Evolutionary conservation across 2,329 filamentous ascomycete species (phyloP).

Genomic region (Ophiostoma piceae): DNA sequence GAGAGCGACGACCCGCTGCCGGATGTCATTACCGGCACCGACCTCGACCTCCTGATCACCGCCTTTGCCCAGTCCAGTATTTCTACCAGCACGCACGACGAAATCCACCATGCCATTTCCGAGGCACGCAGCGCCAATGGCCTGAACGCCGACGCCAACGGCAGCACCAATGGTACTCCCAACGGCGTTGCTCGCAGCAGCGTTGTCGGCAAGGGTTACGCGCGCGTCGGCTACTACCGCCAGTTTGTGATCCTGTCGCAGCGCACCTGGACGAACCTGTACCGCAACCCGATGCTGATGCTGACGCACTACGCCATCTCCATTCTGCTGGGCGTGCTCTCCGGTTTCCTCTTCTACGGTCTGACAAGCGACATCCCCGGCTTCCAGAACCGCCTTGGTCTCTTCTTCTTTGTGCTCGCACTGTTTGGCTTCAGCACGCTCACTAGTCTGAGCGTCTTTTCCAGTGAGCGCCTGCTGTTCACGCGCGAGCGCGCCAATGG

Average conservation of each 20-base stretch:
- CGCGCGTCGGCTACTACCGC: constrained; percentile 68
- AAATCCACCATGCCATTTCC: constrained; percentile 66
- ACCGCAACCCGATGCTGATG: constrained; percentile 97
- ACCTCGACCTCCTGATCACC: constrained; percentile 74
- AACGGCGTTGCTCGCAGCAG: constrained; percentile 43
- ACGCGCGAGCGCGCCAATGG: constrained; percentile 92
- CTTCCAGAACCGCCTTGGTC: constrained; percentile 92
- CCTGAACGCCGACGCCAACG: constrained; percentile 36
- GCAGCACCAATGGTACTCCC: constrained; percentile 31
- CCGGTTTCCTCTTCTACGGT: constrained; percentile 93
- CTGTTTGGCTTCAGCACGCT: constrained; percentile 96
- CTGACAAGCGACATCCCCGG: constrained; percentile 93
- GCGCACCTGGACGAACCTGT: constrained; percentile 94
- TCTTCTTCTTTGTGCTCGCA: constrained; percentile 96
- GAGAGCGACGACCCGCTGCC: constrained; percentile 62
- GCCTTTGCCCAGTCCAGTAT: constrained; percentile 76
- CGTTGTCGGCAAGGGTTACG: constrained; percentile 71
- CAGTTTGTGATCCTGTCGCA: constrained; percentile 88
- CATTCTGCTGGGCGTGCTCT: constrained; percentile 87
- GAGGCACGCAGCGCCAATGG: constrained; percentile 64
- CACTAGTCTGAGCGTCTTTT: constrained; percentile 90
- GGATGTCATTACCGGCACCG: constrained; percentile 59
- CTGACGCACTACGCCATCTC: constrained; percentile 97
- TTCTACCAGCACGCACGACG: constrained; percentile 65
- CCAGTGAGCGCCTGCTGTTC: constrained; percentile 82